Conservation (phyloP, 495 filamentous ascomycete genomes). For the Lineolata rhizophorae region DNA sequence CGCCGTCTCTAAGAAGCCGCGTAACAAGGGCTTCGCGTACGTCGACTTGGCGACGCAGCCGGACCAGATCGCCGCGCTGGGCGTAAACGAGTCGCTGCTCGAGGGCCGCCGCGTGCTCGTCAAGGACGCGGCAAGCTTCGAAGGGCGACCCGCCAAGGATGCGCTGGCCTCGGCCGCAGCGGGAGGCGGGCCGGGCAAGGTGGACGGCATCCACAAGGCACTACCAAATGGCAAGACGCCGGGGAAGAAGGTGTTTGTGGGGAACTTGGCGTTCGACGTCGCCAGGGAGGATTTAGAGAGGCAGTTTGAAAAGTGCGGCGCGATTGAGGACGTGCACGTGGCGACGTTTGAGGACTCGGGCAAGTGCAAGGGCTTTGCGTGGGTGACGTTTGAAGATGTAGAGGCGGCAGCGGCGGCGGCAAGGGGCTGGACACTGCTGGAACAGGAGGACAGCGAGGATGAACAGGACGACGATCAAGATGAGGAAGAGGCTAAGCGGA, state of each 20-base stretch:
- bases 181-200: no score
- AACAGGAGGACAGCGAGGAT: slow-evolving; percentile 21
- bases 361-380: slow-evolving; percentile 95
- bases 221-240: slow-evolving; percentile 19
- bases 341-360: slow-evolving; percentile 93
- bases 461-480: slow-evolving; percentile 14
- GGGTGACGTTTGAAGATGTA: slow-evolving; percentile 70
- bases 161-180: not conserved
- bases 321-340: slow-evolving; percentile 54
- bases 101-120: slow-evolving; percentile 63
- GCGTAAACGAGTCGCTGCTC: slow-evolving; percentile 57
- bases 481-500: slow-evolving; percentile 15
- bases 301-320: slow-evolving; percentile 67
- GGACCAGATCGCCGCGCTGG: slow-evolving; percentile 48
- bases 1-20: slow-evolving; percentile 27
- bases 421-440: slow-evolving; percentile 49
- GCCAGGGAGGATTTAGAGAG: slow-evolving; percentile 59
- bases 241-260: slow-evolving; percentile 68
- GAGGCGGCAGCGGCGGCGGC: slow-evolving; percentile 58
- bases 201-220: no score
- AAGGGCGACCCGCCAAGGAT: slow-evolving; percentile 42
- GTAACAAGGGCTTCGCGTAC: slow-evolving; percentile 86
- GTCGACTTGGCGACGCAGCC: slow-evolving; percentile 62
- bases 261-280: slow-evolving; percentile 69
- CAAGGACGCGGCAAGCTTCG: slow-evolving; percentile 72